Percentiles rank a stretch among this genome's conserved stretches.
Evolutionary conservation across 495 filamentous ascomycete species (phyloP).

Genomic region (Hypoxylon subgilvum): DNA sequence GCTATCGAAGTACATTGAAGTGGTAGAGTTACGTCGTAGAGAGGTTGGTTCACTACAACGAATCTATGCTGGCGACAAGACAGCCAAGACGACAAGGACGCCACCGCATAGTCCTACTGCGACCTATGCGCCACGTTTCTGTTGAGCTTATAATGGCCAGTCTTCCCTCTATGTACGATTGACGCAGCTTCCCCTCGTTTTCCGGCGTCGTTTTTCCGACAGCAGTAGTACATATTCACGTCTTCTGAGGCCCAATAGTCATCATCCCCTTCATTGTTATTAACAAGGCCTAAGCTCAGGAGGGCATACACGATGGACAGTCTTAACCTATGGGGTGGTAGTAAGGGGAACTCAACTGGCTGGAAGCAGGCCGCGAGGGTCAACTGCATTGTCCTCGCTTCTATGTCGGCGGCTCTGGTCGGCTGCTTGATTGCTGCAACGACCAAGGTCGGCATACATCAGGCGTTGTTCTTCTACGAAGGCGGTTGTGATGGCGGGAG

Average conservation of each 20-base stretch:
- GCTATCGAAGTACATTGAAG: too few species aligned
- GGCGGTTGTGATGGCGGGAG: slow-evolving; percentile 19
- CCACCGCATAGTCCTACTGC: too few species aligned
- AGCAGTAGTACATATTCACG: too few species aligned
- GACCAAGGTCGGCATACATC: slow-evolving; percentile 1
- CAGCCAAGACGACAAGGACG: too few species aligned
- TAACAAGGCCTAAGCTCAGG: background rate
- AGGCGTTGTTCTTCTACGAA: slow-evolving; percentile 26
- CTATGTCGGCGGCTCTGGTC: slow-evolving; percentile 22
- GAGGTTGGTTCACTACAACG: too few species aligned
- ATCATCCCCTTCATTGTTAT: background rate
- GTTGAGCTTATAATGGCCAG: too few species aligned
- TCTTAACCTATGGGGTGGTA: slow-evolving; percentile 4
- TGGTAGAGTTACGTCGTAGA: too few species aligned
- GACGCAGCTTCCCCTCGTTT: too few species aligned
- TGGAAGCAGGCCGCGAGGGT: slow-evolving; percentile 36
- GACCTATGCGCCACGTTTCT: too few species aligned
- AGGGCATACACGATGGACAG: slow-evolving; percentile 13
- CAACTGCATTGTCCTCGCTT: slow-evolving; percentile 24
- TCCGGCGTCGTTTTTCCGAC: too few species aligned
- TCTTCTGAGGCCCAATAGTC: background rate
- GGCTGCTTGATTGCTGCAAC: slow-evolving; percentile 15
- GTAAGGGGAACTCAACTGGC: slow-evolving; percentile 1
- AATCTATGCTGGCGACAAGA: too few species aligned
- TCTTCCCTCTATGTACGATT: too few species aligned